Conservation (phyloP, 176 grass and related monocot species). For the Secale cereale region DNA sequence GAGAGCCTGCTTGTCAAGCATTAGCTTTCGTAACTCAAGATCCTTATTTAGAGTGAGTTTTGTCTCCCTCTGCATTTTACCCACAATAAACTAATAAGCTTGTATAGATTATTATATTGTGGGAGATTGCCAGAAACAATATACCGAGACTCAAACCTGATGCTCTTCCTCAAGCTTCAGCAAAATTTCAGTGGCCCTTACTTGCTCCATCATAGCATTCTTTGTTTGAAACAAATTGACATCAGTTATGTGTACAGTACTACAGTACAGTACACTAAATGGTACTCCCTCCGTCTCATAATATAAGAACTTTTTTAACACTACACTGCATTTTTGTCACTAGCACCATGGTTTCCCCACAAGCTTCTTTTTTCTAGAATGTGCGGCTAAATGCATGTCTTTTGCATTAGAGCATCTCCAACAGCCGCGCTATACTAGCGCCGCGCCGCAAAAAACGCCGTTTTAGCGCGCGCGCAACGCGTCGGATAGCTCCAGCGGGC, state of each 20-base stretch:
- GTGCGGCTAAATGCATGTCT: no score
- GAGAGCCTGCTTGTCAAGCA: constrained; percentile 57
- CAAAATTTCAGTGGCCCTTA: background rate
- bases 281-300: no score
- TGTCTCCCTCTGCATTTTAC: constrained; percentile 22
- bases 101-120: no score
- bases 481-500: no score
- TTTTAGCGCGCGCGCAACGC: no score
- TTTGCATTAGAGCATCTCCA: no score
- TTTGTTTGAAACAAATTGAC: background rate
- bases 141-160: background rate
- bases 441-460: no score
- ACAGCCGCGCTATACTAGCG: no score
- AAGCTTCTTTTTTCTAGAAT: no score
- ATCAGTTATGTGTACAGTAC: background rate
- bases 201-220: background rate
- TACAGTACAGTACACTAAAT: background rate
- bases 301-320: no score
- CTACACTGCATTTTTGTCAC: background rate
- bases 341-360: background rate
- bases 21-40: constrained; percentile 30
- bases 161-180: background rate
- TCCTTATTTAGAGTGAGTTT: constrained; percentile 36
- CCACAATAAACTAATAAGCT: background rate
- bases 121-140: background rate